phyloP scores from a whole-genome alignment of 495 filamentous ascomycete species.

The Elaphomyces granulatus region DNA sequence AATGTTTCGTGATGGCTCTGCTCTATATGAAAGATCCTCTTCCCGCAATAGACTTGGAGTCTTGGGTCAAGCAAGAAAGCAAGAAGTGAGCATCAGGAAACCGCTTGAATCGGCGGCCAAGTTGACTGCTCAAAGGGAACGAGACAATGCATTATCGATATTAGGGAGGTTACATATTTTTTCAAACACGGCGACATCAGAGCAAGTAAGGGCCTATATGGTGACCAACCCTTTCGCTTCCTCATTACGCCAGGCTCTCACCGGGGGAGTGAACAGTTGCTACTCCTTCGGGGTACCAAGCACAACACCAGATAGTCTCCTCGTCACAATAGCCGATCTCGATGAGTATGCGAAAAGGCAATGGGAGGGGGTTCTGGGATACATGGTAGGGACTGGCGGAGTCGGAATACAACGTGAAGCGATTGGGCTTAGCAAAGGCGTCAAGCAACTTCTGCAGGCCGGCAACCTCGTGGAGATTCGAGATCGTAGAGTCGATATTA shows the following conservation, averaged over 20 bases:
- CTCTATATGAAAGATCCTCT: slow-evolving; percentile 74
- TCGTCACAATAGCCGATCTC: slow-evolving; percentile 52
- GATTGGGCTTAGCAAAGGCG: slow-evolving; percentile 56
- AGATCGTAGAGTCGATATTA: slow-evolving; percentile 52
- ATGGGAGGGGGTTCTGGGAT: slow-evolving; percentile 93
- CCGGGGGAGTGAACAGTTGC: slow-evolving; percentile 69
- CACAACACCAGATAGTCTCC: slow-evolving; percentile 37
- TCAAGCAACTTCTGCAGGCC: slow-evolving; percentile 63
- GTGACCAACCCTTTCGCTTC: slow-evolving; percentile 62
- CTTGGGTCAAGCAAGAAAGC: slow-evolving; percentile 65
- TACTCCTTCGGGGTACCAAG: slow-evolving; percentile 82
- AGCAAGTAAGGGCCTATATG: slow-evolving; percentile 48
- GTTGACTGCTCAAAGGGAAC: slow-evolving; percentile 36
- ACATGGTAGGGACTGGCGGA: slow-evolving; percentile 66
- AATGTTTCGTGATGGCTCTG: slow-evolving; percentile 87
- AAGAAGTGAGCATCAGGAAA: slow-evolving; percentile 35
- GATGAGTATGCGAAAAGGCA: slow-evolving; percentile 76
- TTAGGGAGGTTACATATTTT: slow-evolving; percentile 75
- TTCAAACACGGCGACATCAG: slow-evolving; percentile 39
- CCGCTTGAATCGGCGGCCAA: neutral
- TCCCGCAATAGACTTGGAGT: slow-evolving; percentile 58
- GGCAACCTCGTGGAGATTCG: slow-evolving; percentile 65
- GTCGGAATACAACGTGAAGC: slow-evolving; percentile 31
- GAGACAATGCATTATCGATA: slow-evolving; percentile 67
- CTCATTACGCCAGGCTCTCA: slow-evolving; percentile 69